Percentiles rank a stretch among this genome's conserved stretches.
These are phyloP conservation scores for Yamadazyma sp. DNA, from an alignment of 1,139 yeast species.

Conservation along the genomic window DNA sequence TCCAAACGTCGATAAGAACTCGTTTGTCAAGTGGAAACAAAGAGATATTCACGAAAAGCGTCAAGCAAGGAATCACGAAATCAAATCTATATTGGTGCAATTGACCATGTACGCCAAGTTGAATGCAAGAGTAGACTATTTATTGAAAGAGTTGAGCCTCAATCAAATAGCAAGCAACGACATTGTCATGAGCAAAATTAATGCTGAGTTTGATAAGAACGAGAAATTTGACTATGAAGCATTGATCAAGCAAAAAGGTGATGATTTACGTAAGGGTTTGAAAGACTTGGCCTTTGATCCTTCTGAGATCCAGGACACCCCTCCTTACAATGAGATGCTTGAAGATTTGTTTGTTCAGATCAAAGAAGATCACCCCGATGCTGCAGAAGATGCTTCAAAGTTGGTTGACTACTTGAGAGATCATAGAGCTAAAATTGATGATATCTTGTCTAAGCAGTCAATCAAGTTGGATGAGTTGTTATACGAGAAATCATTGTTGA, in stretches of 20 bases:
- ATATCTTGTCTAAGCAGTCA: slow-evolving; percentile 58
- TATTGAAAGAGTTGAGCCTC: slow-evolving; percentile 45
- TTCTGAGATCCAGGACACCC: slow-evolving; percentile 65
- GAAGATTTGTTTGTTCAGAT: slow-evolving; percentile 81
- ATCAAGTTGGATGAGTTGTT: slow-evolving; percentile 63
- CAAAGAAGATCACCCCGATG: slow-evolving; percentile 57
- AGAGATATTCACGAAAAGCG: slow-evolving; percentile 96
- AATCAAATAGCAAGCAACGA: slow-evolving; percentile 39
- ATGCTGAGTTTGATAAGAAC: slow-evolving; percentile 52
- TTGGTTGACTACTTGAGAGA: slow-evolving; percentile 47
- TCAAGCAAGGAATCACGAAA: slow-evolving; percentile 71
- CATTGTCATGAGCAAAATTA: slow-evolving; percentile 42
- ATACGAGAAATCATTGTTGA: slow-evolving; percentile 70
- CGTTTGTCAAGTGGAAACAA: slow-evolving; percentile 95
- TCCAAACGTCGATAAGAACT: slow-evolving; percentile 93
- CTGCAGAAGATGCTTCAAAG: slow-evolving; percentile 35
- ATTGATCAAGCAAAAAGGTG: slow-evolving; percentile 37
- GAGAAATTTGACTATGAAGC: slow-evolving; percentile 52
- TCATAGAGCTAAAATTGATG: slow-evolving; percentile 70
- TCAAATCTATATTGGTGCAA: slow-evolving; percentile 73
- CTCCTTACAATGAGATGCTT: slow-evolving; percentile 89
- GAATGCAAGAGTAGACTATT: slow-evolving; percentile 66
- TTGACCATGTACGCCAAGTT: slow-evolving; percentile 72
- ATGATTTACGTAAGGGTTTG: slow-evolving; percentile 42
- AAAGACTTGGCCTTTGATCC: slow-evolving; percentile 38